Evolutionary conservation across 129 eudicot species (phyloP), one percentile per base, ranked within the genome.

Genomic region (Erigeron canadensis): DNA sequence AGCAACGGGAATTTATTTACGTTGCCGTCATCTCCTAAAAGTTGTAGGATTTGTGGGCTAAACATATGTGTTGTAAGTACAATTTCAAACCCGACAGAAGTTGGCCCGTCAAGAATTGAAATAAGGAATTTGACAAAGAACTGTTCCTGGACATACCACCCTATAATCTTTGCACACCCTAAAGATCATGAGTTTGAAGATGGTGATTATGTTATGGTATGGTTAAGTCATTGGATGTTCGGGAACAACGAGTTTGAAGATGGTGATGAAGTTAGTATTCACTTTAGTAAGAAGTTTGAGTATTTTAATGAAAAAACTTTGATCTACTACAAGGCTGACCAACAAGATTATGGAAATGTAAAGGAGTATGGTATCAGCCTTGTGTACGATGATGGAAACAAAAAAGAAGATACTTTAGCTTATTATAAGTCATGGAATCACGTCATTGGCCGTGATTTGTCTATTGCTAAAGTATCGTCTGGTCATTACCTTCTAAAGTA

Each of bases 241-340:
- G 59, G 22, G 59, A 67, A 46, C 7, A 46, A 67, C 8, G 72
- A 67, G 48, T 40, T 63, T 63, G 68, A 39, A 63, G 68, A 63
- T 39, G 67, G 67, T 12, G 67, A 63, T 63, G 67, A 63, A 38
- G 12, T 63, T 40, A 3, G 50, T 41, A 6, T 62, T 64, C 46
- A n/a, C 47, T 4, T 5, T 40, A 38, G 45, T 15, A 10, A 1
- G 10, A 60, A 10, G 12, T 21, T 9, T 17, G 22, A 56, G 18
- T 56, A 19, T 56, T 37, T 1, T 16, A 7, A 17, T 6, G 60
- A 54, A 15, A 19, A 4, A 12, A 23, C 1, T 54, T 17, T 2
- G 5, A 7, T 12, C 8, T 22, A 23, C 59, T 54, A 54, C 8
- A 9, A 15, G 7, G 43, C 3, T 6, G 8, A 57, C 7, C 39